A percentile compares a stretch with the other conserved stretches of the same genome.
Evolutionary conservation across 768 basidiomycete genomes (phyloP).

Genomic region (Pleurotus sapidus): DNA sequence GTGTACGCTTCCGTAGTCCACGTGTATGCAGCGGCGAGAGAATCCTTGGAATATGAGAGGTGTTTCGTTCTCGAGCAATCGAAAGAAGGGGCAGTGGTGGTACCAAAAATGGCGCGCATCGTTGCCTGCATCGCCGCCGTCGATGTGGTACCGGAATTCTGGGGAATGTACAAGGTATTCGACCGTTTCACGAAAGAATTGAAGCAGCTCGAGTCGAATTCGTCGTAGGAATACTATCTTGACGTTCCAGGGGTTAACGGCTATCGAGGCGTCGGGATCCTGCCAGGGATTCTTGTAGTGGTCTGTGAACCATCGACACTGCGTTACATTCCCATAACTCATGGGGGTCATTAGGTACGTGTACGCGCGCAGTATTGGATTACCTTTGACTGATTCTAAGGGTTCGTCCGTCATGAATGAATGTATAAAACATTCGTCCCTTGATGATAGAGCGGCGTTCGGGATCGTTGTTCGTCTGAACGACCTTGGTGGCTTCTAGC

Average conservation of each 20-base stretch:
- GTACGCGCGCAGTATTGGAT: too few relatives aligned
- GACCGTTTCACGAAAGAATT: not conserved
- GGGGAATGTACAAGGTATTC: not conserved
- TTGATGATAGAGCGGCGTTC: too few relatives aligned
- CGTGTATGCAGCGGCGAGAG: not conserved
- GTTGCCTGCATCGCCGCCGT: not conserved
- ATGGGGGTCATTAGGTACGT: too few relatives aligned
- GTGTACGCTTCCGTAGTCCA: not conserved
- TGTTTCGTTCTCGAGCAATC: not conserved
- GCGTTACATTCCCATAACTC: too few relatives aligned
- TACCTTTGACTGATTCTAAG: too few relatives aligned
- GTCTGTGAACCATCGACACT: too few relatives aligned
- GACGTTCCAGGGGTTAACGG: not conserved
- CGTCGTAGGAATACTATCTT: not conserved
- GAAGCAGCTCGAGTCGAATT: not conserved
- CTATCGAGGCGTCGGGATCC: too few relatives aligned
- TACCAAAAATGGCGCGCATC: not conserved
- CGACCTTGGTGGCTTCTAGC: too few relatives aligned
- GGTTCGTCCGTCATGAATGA: too few relatives aligned
- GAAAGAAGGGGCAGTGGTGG: constrained; percentile 1
- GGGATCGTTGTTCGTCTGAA: too few relatives aligned
- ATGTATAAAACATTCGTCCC: too few relatives aligned
- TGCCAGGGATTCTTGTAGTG: too few relatives aligned
- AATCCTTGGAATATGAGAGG: constrained; percentile 4
- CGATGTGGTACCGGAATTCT: not conserved